phyloP scores from a whole-genome alignment of 2,329 filamentous ascomycete genomes.

The Botrytis elliptica region DNA sequence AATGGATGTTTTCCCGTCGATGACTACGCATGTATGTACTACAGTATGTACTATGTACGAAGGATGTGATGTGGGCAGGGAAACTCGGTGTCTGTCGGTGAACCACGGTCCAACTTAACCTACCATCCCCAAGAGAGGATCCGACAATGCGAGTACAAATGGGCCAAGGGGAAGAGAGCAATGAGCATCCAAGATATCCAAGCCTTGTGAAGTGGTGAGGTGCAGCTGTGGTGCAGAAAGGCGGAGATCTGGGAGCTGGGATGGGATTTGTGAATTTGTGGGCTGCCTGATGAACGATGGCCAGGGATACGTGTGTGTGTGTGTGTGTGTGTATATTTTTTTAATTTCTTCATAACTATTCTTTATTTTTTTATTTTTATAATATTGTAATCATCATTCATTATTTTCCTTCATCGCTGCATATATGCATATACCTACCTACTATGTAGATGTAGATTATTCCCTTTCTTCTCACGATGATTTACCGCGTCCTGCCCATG shows the following conservation, averaged over 20 bases:
- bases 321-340: neutral
- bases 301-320: neutral
- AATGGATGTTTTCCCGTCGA: neutral
- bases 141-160: neutral
- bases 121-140: neutral
- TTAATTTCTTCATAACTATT: neutral
- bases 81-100: conserved; percentile 14
- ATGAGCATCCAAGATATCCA: neutral
- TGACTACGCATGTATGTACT: neutral
- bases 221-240: conserved; percentile 20
- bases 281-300: conserved; percentile 12
- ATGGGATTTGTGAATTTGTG: neutral
- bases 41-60: neutral
- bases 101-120: neutral
- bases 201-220: conserved; percentile 8
- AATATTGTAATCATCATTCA: neutral
- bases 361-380: no score
- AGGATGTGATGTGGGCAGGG: neutral
- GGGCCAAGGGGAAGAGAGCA: neutral
- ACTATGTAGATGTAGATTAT: neutral
- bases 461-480: neutral
- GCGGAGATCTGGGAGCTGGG: conserved; percentile 18
- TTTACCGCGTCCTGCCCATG: neutral
- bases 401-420: neutral
- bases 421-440: neutral